A percentile compares a stretch with the other conserved stretches of the same genome.
phyloP scores from a whole-genome alignment of 2,329 filamentous ascomycete species.

The Fusarium sp. region DNA sequence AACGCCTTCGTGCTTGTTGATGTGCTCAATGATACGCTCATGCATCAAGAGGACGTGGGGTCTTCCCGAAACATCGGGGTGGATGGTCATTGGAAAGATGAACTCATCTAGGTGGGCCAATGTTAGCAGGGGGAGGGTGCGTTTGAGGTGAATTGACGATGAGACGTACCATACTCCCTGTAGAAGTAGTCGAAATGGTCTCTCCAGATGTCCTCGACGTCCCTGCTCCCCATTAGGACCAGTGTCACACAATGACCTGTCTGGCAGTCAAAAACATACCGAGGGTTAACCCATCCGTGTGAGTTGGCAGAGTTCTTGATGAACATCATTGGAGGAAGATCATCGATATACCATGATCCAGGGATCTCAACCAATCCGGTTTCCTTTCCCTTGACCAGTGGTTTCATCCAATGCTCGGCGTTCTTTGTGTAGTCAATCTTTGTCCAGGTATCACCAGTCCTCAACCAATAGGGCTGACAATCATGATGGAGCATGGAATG shows the following conservation, averaged over 20 bases:
- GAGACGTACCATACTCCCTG: slow-evolving; percentile 69
- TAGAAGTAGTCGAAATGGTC: slow-evolving; percentile 81
- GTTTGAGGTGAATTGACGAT: background rate
- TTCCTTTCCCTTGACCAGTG: slow-evolving; percentile 66
- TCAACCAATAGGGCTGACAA: slow-evolving; percentile 72
- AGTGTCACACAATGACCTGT: background rate
- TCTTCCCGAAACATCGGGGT: slow-evolving; percentile 78
- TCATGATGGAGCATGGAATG: slow-evolving; percentile 75
- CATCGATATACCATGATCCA: slow-evolving; percentile 71
- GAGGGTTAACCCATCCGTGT: slow-evolving; percentile 68
- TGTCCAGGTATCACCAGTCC: slow-evolving; percentile 75
- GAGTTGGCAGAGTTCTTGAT: slow-evolving; percentile 73
- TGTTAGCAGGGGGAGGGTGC: background rate
- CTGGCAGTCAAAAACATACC: slow-evolving; percentile 32
- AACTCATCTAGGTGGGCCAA: slow-evolving; percentile 67
- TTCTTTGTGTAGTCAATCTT: slow-evolving; percentile 71
- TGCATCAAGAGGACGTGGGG: slow-evolving; percentile 81
- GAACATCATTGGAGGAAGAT: slow-evolving; percentile 78
- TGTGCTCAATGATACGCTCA: slow-evolving; percentile 73
- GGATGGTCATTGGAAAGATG: slow-evolving; percentile 81
- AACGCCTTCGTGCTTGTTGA: slow-evolving; percentile 70
- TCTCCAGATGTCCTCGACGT: slow-evolving; percentile 73
- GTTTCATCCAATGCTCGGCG: slow-evolving; percentile 56
- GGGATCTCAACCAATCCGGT: slow-evolving; percentile 76
- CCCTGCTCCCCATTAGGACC: slow-evolving; percentile 34